Evolutionary conservation across 2,329 filamentous ascomycete species (phyloP), one percentile per base, ranked within the genome.

Genomic region (Verticillium klebahnii): DNA sequence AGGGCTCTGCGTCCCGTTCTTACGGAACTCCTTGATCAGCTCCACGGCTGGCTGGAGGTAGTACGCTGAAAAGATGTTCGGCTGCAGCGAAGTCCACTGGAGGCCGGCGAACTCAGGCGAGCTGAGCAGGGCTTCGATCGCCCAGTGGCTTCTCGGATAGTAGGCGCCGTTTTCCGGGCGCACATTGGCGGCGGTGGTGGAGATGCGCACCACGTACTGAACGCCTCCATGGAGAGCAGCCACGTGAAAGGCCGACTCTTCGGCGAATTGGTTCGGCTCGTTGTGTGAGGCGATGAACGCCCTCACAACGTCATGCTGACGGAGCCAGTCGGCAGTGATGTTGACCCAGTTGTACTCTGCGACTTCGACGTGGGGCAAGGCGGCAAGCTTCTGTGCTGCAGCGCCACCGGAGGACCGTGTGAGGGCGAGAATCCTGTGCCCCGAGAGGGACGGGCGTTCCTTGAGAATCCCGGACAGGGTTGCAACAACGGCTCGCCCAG

Each of bases 191-290:
- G 72, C 72, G 0, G 69, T 75, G 0, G 77, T 80, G 0, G 75
- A 79, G 62, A 79, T 75, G 1, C 76, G 73, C 5, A 80, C 76
- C 11, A 79, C 70, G 58, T 80, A 79, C 56, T 76, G 64, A 2
- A 80, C 72, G 12, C 76, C 72, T 1, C 74, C 76, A 3, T 67
- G 60, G 1, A 77, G 71, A 11, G 72, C 70, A 2, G 70, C 68
- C 1, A 74, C 9, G 52, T 74, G 69, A 60, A 80, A 77, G 0
- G 70, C 66, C 0, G 74, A 73, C 60, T 80, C 77, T 32, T 78
- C 74, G 32, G 72, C 68, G 58, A 80, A 80, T 19, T 78, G 74
- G 4, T 61, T 72, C 0, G 75, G 72, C 11, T 72, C 62, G 57
- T 70, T 71, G 65, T 78, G 75, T 0, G 76, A 65, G 23, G 78